Conservation (phyloP, 2,329 filamentous ascomycete genomes). For the Chaetomium globosum region DNA sequence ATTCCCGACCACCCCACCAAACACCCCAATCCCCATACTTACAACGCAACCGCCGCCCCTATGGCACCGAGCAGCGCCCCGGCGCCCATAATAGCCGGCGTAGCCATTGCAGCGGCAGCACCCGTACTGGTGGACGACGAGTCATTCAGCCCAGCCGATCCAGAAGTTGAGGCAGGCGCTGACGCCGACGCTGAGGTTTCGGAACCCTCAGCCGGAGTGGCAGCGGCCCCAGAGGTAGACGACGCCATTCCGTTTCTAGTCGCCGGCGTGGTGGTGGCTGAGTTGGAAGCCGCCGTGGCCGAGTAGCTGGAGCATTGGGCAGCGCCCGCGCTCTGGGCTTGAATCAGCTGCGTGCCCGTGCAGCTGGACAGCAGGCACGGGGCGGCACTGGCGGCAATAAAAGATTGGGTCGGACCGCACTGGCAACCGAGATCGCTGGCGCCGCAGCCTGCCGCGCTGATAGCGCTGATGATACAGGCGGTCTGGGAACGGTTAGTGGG, state of each 20-base stretch:
- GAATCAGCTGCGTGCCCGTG: slow-evolving; percentile 35
- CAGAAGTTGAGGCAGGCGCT: not conserved
- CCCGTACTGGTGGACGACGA: not conserved
- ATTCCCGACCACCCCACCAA: not conserved
- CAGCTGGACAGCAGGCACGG: slow-evolving; percentile 43
- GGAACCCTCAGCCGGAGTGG: not conserved
- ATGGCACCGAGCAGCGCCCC: slow-evolving; percentile 20
- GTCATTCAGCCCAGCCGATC: not conserved
- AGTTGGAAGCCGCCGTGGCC: slow-evolving; percentile 19
- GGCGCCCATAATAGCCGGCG: slow-evolving; percentile 9
- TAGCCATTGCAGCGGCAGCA: not conserved
- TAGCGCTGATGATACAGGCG: slow-evolving; percentile 52
- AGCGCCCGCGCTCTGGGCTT: slow-evolving; percentile 41
- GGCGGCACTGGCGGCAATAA: slow-evolving; percentile 39
- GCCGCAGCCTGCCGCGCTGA: slow-evolving; percentile 51
- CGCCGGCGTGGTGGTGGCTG: not conserved
- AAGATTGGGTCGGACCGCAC: slow-evolving; percentile 47
- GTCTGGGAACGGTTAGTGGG: slow-evolving; percentile 40
- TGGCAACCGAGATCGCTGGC: slow-evolving; percentile 54
- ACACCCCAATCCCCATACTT: not conserved
- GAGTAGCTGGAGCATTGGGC: slow-evolving; percentile 27
- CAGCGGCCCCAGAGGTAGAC: not conserved
- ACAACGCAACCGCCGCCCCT: not conserved
- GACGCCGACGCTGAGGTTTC: not conserved
- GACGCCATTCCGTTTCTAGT: not conserved